phyloP scores from a whole-genome alignment of 345 rosid species.

The Arabidopsis suecica region DNA sequence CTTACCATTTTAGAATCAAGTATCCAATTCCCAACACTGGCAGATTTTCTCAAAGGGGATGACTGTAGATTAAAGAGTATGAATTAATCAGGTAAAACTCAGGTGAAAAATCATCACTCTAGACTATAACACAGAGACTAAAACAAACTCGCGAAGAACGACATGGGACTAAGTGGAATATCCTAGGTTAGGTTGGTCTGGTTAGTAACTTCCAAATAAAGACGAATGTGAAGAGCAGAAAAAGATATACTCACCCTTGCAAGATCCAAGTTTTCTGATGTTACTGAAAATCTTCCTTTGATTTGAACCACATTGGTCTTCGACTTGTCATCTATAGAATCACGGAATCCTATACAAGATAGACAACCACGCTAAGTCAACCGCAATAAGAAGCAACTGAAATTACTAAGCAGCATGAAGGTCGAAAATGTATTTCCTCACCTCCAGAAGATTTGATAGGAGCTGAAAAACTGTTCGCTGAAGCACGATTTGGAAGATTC shows the following conservation, averaged over 20 bases:
- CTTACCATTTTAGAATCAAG: constrained; percentile 68
- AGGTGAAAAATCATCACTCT: constrained; percentile 11
- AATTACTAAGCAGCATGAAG: constrained; percentile 4
- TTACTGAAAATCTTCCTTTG: constrained; percentile 97
- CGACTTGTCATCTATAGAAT: constrained; percentile 87
- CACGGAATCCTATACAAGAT: constrained; percentile 72
- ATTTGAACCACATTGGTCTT: constrained; percentile 93
- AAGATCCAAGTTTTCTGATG: constrained; percentile 96
- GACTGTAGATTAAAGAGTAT: constrained; percentile 56
- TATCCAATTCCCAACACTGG: constrained; percentile 92
- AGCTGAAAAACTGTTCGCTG: constrained; percentile 98
- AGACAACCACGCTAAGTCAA: constrained; percentile 9
- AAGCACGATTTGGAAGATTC: constrained; percentile 95
- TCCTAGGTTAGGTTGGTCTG: constrained; percentile 53
- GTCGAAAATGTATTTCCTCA: constrained; percentile 36
- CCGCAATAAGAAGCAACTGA: constrained; percentile 3
- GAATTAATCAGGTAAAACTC: constrained; percentile 33
- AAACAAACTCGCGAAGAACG: constrained; percentile 58
- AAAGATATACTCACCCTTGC: constrained; percentile 65
- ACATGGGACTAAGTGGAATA: constrained; percentile 63
- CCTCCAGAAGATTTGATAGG: constrained; percentile 98
- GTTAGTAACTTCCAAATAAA: constrained; percentile 48
- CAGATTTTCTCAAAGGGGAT: constrained; percentile 86
- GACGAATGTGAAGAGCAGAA: constrained; percentile 19
- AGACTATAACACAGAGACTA: constrained; percentile 35